These are phyloP conservation scores for Camellia japonica DNA, from an alignment of 148 eudicot species.

Conservation along the genomic window DNA sequence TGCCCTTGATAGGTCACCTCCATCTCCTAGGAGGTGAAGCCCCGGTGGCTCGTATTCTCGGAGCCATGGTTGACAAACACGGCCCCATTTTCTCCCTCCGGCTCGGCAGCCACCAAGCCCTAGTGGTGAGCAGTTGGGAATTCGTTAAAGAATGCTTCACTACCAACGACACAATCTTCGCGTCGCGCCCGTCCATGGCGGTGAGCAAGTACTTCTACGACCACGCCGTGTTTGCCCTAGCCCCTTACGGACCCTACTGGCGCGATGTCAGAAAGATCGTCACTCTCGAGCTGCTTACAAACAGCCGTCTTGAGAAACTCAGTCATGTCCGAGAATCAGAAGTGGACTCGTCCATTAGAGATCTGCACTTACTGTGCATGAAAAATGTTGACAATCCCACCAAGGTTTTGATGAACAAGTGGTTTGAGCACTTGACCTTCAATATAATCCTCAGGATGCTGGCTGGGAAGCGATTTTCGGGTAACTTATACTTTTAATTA, in stretches of 20 bases:
- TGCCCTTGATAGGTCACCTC: conserved; percentile 41
- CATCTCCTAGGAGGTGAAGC: conserved; percentile 20
- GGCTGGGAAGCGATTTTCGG: conserved; percentile 36
- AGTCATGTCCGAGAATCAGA: conserved; percentile 16
- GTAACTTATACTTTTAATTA: not conserved
- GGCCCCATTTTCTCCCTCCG: conserved; percentile 31
- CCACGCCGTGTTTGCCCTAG: not conserved
- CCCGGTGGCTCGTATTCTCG: conserved; percentile 32
- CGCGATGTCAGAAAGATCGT: conserved; percentile 29
- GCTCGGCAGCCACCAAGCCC: conserved; percentile 21
- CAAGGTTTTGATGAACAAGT: conserved; percentile 23
- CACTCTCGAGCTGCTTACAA: conserved; percentile 23
- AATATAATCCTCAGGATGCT: conserved; percentile 31
- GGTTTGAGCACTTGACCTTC: conserved; percentile 38
- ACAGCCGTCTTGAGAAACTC: conserved; percentile 17
- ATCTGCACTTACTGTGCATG: conserved; percentile 1
- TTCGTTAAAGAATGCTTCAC: not conserved
- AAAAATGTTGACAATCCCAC: not conserved
- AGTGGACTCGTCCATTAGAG: conserved; percentile 11
- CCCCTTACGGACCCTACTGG: conserved; percentile 36
- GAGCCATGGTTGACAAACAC: conserved; percentile 28
- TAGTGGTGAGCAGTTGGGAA: conserved; percentile 30
- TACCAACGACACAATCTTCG: conserved; percentile 19
- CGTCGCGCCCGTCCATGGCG: conserved; percentile 13
- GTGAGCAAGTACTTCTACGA: conserved; percentile 23